phyloP scores from a whole-genome alignment of 192 early-diverging fungal genomes.

The Coemansia sp. region DNA sequence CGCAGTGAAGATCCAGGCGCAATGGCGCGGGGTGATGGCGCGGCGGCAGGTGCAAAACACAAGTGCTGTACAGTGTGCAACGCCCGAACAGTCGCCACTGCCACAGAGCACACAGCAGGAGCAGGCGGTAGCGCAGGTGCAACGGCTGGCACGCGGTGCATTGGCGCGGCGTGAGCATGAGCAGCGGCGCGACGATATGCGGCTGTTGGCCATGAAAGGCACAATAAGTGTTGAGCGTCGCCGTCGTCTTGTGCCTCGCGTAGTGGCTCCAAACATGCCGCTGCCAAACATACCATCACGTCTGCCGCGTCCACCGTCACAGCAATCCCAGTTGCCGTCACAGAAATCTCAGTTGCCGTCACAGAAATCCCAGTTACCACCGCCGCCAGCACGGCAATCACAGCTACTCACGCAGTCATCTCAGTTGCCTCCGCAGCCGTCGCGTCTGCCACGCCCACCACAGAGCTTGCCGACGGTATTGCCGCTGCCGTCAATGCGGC shows the following conservation, averaged over 20 bases:
- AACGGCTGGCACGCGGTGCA: conserved; percentile 19
- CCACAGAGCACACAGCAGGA: background rate
- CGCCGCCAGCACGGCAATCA: no score
- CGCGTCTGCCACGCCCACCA: no score
- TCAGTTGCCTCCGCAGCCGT: background rate
- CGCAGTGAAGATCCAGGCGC: conserved; percentile 14
- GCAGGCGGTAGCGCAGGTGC: conserved; percentile 13
- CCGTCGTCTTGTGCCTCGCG: background rate
- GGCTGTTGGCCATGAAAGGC: conserved; percentile 24
- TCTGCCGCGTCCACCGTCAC: no score
- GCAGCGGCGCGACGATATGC: conserved; percentile 23
- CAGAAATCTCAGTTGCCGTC: no score
- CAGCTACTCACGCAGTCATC: background rate
- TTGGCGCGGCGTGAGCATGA: conserved; percentile 15
- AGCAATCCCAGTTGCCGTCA: no score
- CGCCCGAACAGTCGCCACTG: conserved; percentile 17
- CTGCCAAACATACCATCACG: no score
- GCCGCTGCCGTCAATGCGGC: no score
- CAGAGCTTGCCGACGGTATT: no score
- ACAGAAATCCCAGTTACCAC: no score
- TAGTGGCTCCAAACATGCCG: no score
- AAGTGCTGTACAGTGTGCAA: conserved; percentile 11
- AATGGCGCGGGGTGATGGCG: conserved; percentile 5
- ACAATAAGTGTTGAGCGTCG: conserved; percentile 38
- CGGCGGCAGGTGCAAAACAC: background rate